Evolutionary conservation across 169 alveolate species (phyloP), one percentile per base, ranked within the genome.

Genomic region (Perkinsus marinus): DNA sequence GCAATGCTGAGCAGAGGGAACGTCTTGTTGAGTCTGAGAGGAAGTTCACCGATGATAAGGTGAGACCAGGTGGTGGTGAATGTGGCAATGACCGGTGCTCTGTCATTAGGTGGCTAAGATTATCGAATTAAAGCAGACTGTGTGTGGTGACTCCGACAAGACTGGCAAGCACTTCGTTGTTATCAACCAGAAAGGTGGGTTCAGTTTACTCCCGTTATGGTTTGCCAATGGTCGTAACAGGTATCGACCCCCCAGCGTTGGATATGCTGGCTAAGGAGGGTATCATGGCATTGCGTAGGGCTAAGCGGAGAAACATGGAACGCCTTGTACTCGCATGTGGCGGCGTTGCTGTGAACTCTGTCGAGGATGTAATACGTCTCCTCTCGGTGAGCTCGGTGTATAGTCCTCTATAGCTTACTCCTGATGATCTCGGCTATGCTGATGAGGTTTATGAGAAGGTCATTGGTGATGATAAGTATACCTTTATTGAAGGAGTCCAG

Each of bases 221-320:
- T 26, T 26, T 26, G 7, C 79, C 79, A 30, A 7, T 57, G n/a
- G n/a, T n/a, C n/a, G n/a, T n/a, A n/a, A 13, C 79, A 57, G 79
- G 99, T 41, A 98, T 99, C 43, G 99, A 99, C 95, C 99, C 99
- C n/a, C 98, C 98, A 16, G 98, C 99, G 34, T 95, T 99, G 43
- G 99, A 98, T 94, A 94, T 99, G 98, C 94, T 99, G 89, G 99
- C 99, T 10, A 97, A 98, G 93, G 99, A 99, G 94, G 98, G 98
- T 69, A 98, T 98, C 68, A 95, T 99, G 90, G 99, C 99, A 0
- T 94, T 99, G 79, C 96, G 99, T 93, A 95, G 99, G 93, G 99
- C 98, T 36, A 98, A 99, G 95, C 95, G 99, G 93, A 96, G 99
- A 94, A 99, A 99, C 94, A 97, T 98, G 99, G 99, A 99, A 94